Evolutionary conservation across 2,329 filamentous ascomycete species (phyloP).

Genomic region (Alternaria infectoria): DNA sequence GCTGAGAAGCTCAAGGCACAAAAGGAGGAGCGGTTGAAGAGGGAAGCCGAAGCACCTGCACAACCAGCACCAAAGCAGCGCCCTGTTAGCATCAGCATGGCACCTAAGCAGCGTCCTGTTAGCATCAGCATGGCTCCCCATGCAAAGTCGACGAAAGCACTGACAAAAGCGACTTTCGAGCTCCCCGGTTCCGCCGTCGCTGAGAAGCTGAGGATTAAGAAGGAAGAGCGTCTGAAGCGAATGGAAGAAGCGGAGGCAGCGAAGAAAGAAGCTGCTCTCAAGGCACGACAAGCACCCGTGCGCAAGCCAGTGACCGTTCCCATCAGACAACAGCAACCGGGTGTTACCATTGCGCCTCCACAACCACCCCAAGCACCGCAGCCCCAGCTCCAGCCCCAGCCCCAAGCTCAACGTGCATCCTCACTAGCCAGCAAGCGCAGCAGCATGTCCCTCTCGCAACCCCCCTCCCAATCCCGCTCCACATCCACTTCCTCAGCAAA

Average conservation of each 20-base stretch:
- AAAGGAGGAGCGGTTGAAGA: slow-evolving; percentile 43
- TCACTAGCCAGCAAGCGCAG: slow-evolving; percentile 31
- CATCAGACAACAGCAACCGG: slow-evolving; percentile 51
- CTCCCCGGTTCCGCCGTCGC: slow-evolving; percentile 61
- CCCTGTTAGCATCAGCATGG: slow-evolving; percentile 37
- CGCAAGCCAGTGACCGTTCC: slow-evolving; percentile 56
- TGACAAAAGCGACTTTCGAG: slow-evolving; percentile 58
- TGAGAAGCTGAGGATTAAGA: slow-evolving; percentile 38
- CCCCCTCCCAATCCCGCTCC: slow-evolving; percentile 24
- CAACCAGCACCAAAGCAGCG: slow-evolving; percentile 6
- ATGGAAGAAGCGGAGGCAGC: slow-evolving; percentile 42
- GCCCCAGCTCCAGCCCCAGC: slow-evolving; percentile 1
- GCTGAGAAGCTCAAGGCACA: slow-evolving; percentile 45
- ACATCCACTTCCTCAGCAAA: slow-evolving; percentile 31
- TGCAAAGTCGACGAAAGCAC: slow-evolving; percentile 58
- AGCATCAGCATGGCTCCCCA: slow-evolving; percentile 40
- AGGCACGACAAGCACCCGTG: slow-evolving; percentile 42
- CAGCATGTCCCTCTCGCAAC: slow-evolving; percentile 27
- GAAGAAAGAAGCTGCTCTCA: slow-evolving; percentile 48
- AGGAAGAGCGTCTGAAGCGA: slow-evolving; percentile 44
- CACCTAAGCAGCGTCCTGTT: slow-evolving; percentile 7
- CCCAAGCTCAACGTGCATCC: slow-evolving; percentile 13
- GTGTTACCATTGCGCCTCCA: slow-evolving; percentile 22
- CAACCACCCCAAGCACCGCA: slow-evolving; percentile 12
- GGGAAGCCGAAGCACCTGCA: slow-evolving; percentile 28